phyloP scores from a whole-genome alignment of 1,284 basidiomycete genomes.

The Violaceomyces palustris region DNA sequence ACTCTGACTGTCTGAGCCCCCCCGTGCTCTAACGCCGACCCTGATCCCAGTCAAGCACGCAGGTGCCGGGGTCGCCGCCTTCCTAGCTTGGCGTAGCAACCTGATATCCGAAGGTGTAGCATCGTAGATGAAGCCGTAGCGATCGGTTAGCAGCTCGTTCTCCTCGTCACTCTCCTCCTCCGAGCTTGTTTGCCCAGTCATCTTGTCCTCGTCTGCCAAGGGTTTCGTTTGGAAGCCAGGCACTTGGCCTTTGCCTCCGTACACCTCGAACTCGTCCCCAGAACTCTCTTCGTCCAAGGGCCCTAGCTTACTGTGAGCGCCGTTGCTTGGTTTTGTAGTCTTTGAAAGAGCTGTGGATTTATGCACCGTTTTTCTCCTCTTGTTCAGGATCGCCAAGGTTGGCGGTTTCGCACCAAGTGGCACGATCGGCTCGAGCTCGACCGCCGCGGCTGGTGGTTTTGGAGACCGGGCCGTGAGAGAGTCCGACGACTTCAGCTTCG shows the following conservation, averaged over 20 bases:
- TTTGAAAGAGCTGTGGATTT: constrained; percentile 4
- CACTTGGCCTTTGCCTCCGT: constrained; percentile 49
- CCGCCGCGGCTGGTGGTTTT: constrained; percentile 58
- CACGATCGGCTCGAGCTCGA: constrained; percentile 85
- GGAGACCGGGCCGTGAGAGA: constrained; percentile 27
- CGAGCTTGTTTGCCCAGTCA: neutral
- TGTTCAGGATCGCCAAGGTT: constrained; percentile 54
- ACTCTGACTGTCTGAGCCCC: constrained; percentile 40
- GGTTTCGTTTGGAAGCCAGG: constrained; percentile 11
- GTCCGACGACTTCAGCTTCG: too few species aligned
- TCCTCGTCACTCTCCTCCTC: constrained; percentile 13
- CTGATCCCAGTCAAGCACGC: constrained; percentile 77
- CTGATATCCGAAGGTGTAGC: constrained; percentile 68
- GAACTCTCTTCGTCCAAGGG: constrained; percentile 42
- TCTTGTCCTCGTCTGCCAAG: neutral
- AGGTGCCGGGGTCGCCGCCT: constrained; percentile 69
- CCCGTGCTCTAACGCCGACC: constrained; percentile 59
- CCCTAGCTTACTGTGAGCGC: constrained; percentile 4
- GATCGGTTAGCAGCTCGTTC: constrained; percentile 73
- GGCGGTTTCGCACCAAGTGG: constrained; percentile 80
- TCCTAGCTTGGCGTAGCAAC: constrained; percentile 66
- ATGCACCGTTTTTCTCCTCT: constrained; percentile 9
- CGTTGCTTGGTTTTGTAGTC: neutral
- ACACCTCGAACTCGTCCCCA: constrained; percentile 48
- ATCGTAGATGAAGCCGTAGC: constrained; percentile 94